Base-by-base conservation (phyloP, 108 stramenopile species). In the Nannochloropsis oceanica region DNA sequence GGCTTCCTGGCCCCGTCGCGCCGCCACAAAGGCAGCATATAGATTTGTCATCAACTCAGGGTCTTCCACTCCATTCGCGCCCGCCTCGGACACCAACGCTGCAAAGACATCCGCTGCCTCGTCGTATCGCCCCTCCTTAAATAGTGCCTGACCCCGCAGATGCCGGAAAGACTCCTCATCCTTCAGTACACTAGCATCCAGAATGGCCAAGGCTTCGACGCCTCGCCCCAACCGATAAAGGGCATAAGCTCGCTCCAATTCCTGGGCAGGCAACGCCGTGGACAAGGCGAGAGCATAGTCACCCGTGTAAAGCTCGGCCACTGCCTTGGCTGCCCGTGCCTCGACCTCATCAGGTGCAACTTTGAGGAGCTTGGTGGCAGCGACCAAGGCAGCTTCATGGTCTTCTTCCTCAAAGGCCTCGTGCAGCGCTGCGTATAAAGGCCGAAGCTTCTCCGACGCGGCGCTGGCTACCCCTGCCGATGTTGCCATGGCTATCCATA, bases 201-300 rank as follows among this genome's bases (percentile, higher is more conserved):
- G 27, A 7, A 24, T 46, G 10, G 80, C 87, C 84, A 88, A 43
- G 24, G 87, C 87, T 24, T 84, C 87, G 50, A 80, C 80, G n/a
- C 84, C 84, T 20, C 84, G 50, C 7, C 42, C 84, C 8, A 88
- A 81, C 25, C 50, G 84, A 81, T 80, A 88, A 20, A 88, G 81
- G 80, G 84, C 84, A 50, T 88, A 88, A n/a, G 87, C 87, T 11
- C 87, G 83, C 42, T 88, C 87, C 20, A 84, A 84, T n/a, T 73
- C 59, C 59, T 73, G 59, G n/a, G 59, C 59, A n/a, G 59, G 59
- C 18, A 73, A n/a, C n/a, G 59, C 59, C 59, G 59, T 73, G 59
- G 59, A n/a, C n/a, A 73, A 73, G 59, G 59, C 59, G n/a, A 73
- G 59, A 9, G 59, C 59, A 73, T 73, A 73, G 59, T 73, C 59